These are phyloP conservation scores for Populus simonii DNA, from an alignment of 345 rosid genomes.

Conservation along the genomic window DNA sequence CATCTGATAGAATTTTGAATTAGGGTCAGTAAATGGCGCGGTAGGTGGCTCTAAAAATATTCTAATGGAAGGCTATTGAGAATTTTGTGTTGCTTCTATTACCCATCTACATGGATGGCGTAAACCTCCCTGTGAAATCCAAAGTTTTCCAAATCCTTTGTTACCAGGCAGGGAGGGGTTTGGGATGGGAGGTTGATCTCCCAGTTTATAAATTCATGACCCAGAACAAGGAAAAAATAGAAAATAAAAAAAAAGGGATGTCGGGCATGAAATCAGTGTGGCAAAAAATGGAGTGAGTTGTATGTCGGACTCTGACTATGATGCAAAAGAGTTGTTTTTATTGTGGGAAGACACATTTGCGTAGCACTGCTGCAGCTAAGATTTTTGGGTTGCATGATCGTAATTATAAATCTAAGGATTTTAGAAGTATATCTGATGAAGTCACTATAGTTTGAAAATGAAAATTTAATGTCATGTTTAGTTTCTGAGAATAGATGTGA, in stretches of 20 bases:
- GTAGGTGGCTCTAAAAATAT: neutral
- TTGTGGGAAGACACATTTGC: neutral
- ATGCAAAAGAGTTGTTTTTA: neutral
- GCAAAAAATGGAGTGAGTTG: neutral
- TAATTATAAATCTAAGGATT: neutral
- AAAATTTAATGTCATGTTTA: neutral
- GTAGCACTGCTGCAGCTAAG: neutral
- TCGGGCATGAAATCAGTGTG: neutral
- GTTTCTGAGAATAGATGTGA: neutral
- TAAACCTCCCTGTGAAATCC: neutral
- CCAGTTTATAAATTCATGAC: neutral
- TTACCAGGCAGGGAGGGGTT: neutral
- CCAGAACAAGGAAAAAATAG: neutral
- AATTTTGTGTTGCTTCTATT: neutral
- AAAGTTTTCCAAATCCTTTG: neutral
- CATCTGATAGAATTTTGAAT: neutral
- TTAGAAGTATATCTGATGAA: neutral
- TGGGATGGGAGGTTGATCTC: neutral
- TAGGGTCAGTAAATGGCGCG: neutral
- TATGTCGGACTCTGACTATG: neutral
- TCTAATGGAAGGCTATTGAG: neutral
- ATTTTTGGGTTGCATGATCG: neutral
- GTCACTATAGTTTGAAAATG: neutral
- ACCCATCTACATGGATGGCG: neutral
- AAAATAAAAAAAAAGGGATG: neutral